These are phyloP conservation scores for Myxozyma nipponensis DNA, from an alignment of 805 yeast genomes.

Conservation along the genomic window DNA sequence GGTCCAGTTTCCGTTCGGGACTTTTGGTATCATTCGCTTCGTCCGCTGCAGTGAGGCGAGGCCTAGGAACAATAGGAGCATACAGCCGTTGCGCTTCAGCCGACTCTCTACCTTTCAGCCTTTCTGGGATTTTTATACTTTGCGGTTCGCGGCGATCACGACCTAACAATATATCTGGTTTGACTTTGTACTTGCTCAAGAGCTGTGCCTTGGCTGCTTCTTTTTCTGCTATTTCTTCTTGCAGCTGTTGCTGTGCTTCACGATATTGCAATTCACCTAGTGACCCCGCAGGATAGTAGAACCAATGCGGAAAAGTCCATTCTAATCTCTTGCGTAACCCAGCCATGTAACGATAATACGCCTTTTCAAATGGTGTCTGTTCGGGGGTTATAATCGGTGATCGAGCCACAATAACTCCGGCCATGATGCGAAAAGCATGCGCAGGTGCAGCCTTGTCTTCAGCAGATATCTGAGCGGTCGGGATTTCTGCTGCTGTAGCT, in stretches of 20 bases:
- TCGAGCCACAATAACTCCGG: conserved; percentile 64
- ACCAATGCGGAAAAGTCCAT: conserved; percentile 97
- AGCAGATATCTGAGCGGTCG: neutral
- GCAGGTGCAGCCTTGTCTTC: neutral
- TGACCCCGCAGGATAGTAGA: conserved; percentile 85
- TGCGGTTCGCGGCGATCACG: conserved; percentile 87
- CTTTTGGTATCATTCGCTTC: conserved; percentile 54
- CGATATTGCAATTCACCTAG: conserved; percentile 77
- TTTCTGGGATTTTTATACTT: conserved; percentile 67
- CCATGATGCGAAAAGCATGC: conserved; percentile 24
- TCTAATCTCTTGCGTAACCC: conserved; percentile 84
- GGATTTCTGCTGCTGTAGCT: neutral
- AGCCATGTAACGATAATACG: conserved; percentile 76
- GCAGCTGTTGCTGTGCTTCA: conserved; percentile 51
- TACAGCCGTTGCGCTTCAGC: conserved; percentile 48
- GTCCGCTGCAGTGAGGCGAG: conserved; percentile 80
- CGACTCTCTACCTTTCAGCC: conserved; percentile 38
- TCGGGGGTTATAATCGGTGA: conserved; percentile 82
- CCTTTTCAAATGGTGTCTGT: conserved; percentile 62
- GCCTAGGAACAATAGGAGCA: conserved; percentile 60
- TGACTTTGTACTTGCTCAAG: neutral
- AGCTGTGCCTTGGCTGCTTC: neutral
- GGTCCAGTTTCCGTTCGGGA: conserved; percentile 72
- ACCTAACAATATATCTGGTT: conserved; percentile 38
- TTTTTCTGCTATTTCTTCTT: conserved; percentile 1